Conservation (phyloP, 1,284 basidiomycete genomes). For the Peniophora sp. region DNA sequence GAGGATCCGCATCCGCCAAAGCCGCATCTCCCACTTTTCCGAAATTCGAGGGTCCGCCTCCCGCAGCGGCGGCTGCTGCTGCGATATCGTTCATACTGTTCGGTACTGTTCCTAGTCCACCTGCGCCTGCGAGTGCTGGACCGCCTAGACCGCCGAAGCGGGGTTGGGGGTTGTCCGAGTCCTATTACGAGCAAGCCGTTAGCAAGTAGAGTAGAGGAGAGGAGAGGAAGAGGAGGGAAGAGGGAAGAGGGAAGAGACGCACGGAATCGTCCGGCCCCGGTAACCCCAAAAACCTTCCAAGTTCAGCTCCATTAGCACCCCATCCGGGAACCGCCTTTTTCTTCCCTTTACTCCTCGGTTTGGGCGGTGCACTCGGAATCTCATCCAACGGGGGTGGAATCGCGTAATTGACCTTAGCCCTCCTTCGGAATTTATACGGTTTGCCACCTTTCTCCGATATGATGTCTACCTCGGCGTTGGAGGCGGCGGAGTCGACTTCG, state of each 20-base stretch:
- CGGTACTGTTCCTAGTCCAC: slow-evolving; percentile 35
- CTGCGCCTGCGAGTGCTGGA: slow-evolving; percentile 35
- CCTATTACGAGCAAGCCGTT: slow-evolving; percentile 27
- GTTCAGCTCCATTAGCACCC: slow-evolving; percentile 69
- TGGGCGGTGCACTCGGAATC: slow-evolving; percentile 35
- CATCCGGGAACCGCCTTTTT: slow-evolving; percentile 45
- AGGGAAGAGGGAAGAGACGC: slow-evolving; percentile 15
- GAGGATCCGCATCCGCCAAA: slow-evolving; percentile 94
- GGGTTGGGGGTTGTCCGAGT: slow-evolving; percentile 60
- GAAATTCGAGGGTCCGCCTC: slow-evolving; percentile 71
- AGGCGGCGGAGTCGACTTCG: slow-evolving; percentile 35
- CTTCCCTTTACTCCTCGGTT: slow-evolving; percentile 18
- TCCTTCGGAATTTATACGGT: slow-evolving; percentile 56
- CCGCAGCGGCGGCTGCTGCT: slow-evolving; percentile 35
- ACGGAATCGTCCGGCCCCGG: slow-evolving; percentile 60
- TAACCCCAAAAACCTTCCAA: slow-evolving; percentile 70
- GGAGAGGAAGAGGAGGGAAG: too few relatives aligned
- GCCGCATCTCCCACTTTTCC: slow-evolving; percentile 79
- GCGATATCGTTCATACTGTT: slow-evolving; percentile 50
- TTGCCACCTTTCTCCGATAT: slow-evolving; percentile 26
- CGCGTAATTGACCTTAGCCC: slow-evolving; percentile 66
- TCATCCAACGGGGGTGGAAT: slow-evolving; percentile 73
- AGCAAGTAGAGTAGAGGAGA: not conserved
- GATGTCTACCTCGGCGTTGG: slow-evolving; percentile 31
- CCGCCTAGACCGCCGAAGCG: slow-evolving; percentile 57